Conservation (phyloP, 257 asterid species). For the Jasminum sambac region DNA sequence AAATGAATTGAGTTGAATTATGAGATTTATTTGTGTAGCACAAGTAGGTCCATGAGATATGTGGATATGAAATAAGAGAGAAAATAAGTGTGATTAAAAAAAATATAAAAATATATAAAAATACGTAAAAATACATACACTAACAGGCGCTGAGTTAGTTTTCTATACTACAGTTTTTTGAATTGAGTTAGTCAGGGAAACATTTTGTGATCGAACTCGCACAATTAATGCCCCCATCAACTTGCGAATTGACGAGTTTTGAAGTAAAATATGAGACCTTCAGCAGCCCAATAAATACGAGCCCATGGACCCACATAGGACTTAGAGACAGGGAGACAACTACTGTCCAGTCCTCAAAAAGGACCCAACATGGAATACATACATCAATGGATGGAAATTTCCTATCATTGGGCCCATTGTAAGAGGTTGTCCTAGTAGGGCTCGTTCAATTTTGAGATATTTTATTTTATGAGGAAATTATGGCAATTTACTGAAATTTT, state of each 20-base stretch:
- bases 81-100: too few species aligned
- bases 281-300: slow-evolving; percentile 1
- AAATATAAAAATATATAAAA: too few species aligned
- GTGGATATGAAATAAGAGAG: too few species aligned
- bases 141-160: too few species aligned
- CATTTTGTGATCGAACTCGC: not conserved
- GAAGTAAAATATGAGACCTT: not conserved
- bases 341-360: slow-evolving; percentile 38
- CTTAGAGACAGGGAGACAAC: slow-evolving; percentile 35
- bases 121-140: too few species aligned
- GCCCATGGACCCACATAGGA: slow-evolving; percentile 38
- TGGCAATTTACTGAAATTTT: too few species aligned
- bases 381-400: slow-evolving; percentile 24
- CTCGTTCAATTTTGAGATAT: not conserved
- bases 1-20: too few species aligned
- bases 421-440: slow-evolving; percentile 9
- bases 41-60: too few species aligned
- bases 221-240: not conserved
- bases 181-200: not conserved
- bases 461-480: too few species aligned
- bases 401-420: slow-evolving; percentile 36
- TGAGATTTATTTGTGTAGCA: too few species aligned
- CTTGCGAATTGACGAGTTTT: not conserved
- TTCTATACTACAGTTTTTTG: too few species aligned
- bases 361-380: slow-evolving; percentile 40